These are phyloP conservation scores for Ceratobasidium sp. DNA, from an alignment of 1,284 basidiomycete genomes.

Conservation along the genomic window DNA sequence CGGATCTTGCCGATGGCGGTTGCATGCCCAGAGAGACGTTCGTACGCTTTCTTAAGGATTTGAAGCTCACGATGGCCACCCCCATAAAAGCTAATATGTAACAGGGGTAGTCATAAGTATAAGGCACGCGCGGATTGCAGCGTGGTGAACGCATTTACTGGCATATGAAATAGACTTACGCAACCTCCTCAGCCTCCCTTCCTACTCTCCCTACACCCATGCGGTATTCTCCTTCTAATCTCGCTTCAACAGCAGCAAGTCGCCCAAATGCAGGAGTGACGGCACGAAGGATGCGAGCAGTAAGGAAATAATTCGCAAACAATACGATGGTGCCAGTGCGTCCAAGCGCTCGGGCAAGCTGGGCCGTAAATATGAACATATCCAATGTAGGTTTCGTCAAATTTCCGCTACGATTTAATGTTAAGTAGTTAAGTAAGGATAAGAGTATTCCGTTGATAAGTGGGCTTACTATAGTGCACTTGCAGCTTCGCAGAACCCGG, in stretches of 20 bases:
- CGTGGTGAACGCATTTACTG: not conserved
- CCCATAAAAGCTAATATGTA: slow-evolving; percentile 79
- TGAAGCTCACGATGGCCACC: slow-evolving; percentile 83
- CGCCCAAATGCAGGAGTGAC: slow-evolving; percentile 95
- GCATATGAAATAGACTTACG: slow-evolving; percentile 58
- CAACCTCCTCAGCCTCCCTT: slow-evolving; percentile 91
- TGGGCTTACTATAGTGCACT: slow-evolving; percentile 81
- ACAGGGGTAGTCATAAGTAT: not conserved
- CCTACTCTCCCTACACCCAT: slow-evolving; percentile 86
- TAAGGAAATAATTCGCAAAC: slow-evolving; percentile 84
- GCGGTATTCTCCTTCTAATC: slow-evolving; percentile 82
- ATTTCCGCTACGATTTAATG: slow-evolving; percentile 60
- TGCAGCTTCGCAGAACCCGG: slow-evolving; percentile 86
- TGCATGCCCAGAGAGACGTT: slow-evolving; percentile 83
- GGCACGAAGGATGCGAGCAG: slow-evolving; percentile 78
- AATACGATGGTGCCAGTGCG: slow-evolving; percentile 75
- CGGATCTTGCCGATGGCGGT: slow-evolving; percentile 92
- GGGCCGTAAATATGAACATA: slow-evolving; percentile 90
- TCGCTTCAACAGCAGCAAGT: slow-evolving; percentile 78
- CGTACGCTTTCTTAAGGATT: slow-evolving; percentile 81
- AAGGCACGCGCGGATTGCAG: not conserved
- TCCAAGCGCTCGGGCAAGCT: slow-evolving; percentile 85
- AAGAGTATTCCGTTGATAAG: not conserved
- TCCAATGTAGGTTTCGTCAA: slow-evolving; percentile 91
- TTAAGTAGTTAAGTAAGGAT: no score